These are phyloP conservation scores for Fusarium haematococcum DNA, from an alignment of 2,329 filamentous ascomycete genomes.

Conservation along the genomic window DNA sequence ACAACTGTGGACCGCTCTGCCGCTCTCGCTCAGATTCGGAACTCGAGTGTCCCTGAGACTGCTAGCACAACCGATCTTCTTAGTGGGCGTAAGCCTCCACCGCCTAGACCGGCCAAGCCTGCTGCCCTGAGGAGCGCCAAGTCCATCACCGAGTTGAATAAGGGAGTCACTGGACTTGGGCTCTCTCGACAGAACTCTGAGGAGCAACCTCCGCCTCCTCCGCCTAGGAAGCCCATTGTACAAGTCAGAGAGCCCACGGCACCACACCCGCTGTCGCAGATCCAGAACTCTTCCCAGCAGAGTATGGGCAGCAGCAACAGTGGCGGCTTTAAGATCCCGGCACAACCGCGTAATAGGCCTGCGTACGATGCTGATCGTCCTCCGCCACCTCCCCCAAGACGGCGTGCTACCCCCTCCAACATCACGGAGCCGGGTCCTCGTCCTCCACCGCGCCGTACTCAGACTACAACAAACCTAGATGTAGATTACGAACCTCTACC, in stretches of 20 bases:
- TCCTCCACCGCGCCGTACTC: slow-evolving; percentile 49
- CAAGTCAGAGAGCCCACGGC: slow-evolving; percentile 33
- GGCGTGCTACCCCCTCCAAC: slow-evolving; percentile 56
- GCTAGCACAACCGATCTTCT: slow-evolving; percentile 48
- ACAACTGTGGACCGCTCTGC: slow-evolving; percentile 50
- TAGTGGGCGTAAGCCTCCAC: slow-evolving; percentile 54
- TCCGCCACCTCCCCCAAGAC: slow-evolving; percentile 61
- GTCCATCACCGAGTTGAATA: slow-evolving; percentile 46
- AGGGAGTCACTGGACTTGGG: slow-evolving; percentile 18
- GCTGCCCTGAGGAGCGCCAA: slow-evolving; percentile 62
- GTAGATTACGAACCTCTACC: slow-evolving; percentile 57
- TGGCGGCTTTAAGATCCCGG: slow-evolving; percentile 20
- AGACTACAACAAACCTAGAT: slow-evolving; percentile 53
- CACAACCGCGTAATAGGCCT: slow-evolving; percentile 28
- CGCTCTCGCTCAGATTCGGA: slow-evolving; percentile 46
- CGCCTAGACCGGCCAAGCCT: slow-evolving; percentile 70
- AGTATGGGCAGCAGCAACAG: slow-evolving; percentile 36
- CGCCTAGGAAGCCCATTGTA: slow-evolving; percentile 49
- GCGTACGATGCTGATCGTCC: slow-evolving; percentile 43
- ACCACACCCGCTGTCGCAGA: slow-evolving; percentile 55
- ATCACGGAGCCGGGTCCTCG: slow-evolving; percentile 39
- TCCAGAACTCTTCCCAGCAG: slow-evolving; percentile 55
- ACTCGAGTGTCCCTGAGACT: slow-evolving; percentile 29
- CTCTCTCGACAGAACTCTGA: slow-evolving; percentile 31
- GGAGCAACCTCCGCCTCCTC: slow-evolving; percentile 49